These are phyloP conservation scores for Mariannaea elegans DNA, from an alignment of 2,329 filamentous ascomycete genomes.

Conservation along the genomic window DNA sequence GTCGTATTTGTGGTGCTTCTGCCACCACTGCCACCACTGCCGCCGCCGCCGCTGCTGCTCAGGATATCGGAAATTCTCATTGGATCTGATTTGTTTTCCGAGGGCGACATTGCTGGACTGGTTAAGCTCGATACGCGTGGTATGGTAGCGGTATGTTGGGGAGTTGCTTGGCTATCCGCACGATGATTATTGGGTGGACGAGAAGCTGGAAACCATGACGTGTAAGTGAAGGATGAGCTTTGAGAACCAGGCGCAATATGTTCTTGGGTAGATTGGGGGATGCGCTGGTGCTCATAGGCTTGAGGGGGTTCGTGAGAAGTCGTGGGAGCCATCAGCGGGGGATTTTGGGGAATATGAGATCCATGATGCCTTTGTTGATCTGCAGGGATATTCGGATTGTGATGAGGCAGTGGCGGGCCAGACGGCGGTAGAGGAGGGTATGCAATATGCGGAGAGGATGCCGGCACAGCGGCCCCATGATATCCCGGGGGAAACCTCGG, in stretches of 20 bases:
- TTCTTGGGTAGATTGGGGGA: slow-evolving; percentile 14
- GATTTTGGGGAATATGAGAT: slow-evolving; percentile 8
- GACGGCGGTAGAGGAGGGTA: slow-evolving; percentile 24
- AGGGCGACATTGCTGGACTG: slow-evolving; percentile 25
- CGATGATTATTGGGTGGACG: slow-evolving; percentile 8
- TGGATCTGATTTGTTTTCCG: slow-evolving; percentile 28
- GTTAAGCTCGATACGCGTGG: slow-evolving; percentile 1
- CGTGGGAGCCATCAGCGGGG: slow-evolving; percentile 5
- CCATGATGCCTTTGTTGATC: slow-evolving; percentile 24
- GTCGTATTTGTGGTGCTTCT: neutral
- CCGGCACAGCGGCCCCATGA: slow-evolving; percentile 24
- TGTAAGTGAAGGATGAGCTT: slow-evolving; percentile 6
- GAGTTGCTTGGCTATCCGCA: slow-evolving; percentile 13
- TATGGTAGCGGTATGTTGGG: slow-evolving; percentile 1
- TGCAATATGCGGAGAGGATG: slow-evolving; percentile 27
- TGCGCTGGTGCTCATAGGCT: slow-evolving; percentile 20
- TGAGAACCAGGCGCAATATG: slow-evolving; percentile 15
- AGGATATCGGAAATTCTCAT: slow-evolving; percentile 38
- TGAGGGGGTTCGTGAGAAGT: slow-evolving; percentile 8
- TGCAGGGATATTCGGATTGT: slow-evolving; percentile 6
- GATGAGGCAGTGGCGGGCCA: slow-evolving; percentile 21
- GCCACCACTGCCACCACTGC: no score
- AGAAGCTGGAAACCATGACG: slow-evolving; percentile 14
- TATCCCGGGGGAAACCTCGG: slow-evolving; percentile 21
- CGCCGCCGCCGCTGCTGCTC: slow-evolving; percentile 12